Percentiles rank a stretch among this genome's conserved stretches.
These are phyloP conservation scores for Scheffersomyces amazonensis DNA, from an alignment of 805 yeast species.

Conservation along the genomic window DNA sequence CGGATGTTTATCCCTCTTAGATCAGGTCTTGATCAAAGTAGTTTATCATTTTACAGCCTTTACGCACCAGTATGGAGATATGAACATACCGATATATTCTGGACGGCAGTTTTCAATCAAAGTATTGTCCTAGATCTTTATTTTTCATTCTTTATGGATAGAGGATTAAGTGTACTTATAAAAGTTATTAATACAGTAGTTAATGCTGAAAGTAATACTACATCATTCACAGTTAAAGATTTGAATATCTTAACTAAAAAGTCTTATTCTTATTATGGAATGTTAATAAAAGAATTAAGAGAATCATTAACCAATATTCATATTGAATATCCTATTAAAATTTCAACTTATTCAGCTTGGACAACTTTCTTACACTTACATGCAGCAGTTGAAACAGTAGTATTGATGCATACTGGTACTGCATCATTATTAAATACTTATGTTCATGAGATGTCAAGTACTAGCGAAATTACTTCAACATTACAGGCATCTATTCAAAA, in stretches of 20 bases:
- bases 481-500: conserved; percentile 13
- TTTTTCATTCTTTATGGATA: conserved; percentile 35
- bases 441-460: conserved; percentile 16
- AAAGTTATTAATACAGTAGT: conserved; percentile 8
- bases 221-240: conserved; percentile 27
- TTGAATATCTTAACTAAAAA: conserved; percentile 26
- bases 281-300: conserved; percentile 31
- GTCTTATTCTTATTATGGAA: conserved; percentile 32
- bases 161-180: conserved; percentile 25
- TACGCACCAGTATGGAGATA: conserved; percentile 24
- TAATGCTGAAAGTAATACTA: conserved; percentile 6
- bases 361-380: conserved; percentile 30
- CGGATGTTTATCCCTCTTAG: conserved; percentile 7
- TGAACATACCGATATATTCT: conserved; percentile 18
- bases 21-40: neutral
- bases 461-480: conserved; percentile 17
- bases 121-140: conserved; percentile 26
- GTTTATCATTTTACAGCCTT: neutral
- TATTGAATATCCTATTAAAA: conserved; percentile 34
- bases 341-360: conserved; percentile 36
- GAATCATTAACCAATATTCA: conserved; percentile 26
- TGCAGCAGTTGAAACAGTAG: conserved; percentile 29
- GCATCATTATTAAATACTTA: conserved; percentile 25
- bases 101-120: conserved; percentile 29
- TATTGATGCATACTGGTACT: conserved; percentile 33